Conservation (phyloP, 1,284 basidiomycete genomes). For the Xanthoconium separans region DNA sequence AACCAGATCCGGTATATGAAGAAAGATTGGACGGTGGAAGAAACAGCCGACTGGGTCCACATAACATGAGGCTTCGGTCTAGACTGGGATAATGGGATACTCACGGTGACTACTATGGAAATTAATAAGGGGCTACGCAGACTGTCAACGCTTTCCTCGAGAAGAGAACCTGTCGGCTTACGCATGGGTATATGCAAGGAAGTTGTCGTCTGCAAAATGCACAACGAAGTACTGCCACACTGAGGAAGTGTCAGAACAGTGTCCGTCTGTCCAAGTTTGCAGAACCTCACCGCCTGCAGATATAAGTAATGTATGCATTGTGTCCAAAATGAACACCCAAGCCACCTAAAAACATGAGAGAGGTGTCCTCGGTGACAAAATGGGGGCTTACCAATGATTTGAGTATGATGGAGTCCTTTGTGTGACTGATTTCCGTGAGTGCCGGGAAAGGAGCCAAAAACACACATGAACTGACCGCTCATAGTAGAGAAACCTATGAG, state of each 20-base stretch:
- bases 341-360: conserved; percentile 18
- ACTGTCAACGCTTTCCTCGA: conserved; percentile 5
- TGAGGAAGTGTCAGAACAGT: conserved; percentile 4
- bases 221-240: conserved; percentile 27
- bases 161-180: conserved; percentile 14
- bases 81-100: conserved; percentile 1
- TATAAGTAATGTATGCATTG: conserved; percentile 20
- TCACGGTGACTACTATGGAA: conserved; percentile 25
- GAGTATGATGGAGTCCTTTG: conserved; percentile 11
- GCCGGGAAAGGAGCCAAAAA: neutral
- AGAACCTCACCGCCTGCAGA: conserved; percentile 18
- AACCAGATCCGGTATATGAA: conserved; percentile 30
- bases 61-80: conserved; percentile 13
- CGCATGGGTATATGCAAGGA: conserved; percentile 19
- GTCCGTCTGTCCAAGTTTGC: neutral
- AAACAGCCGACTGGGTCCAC: conserved; percentile 16
- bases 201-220: conserved; percentile 23
- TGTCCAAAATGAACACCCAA: conserved; percentile 23
- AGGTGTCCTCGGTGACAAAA: neutral
- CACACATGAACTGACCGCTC: conserved; percentile 19
- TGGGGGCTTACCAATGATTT: conserved; percentile 17
- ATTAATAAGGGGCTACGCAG: conserved; percentile 21
- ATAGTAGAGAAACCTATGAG: conserved; percentile 27
- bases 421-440: conserved; percentile 15
- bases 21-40: conserved; percentile 23